Conservation (phyloP, 2,329 filamentous ascomycete species). For the Colletotrichum camelliae region DNA sequence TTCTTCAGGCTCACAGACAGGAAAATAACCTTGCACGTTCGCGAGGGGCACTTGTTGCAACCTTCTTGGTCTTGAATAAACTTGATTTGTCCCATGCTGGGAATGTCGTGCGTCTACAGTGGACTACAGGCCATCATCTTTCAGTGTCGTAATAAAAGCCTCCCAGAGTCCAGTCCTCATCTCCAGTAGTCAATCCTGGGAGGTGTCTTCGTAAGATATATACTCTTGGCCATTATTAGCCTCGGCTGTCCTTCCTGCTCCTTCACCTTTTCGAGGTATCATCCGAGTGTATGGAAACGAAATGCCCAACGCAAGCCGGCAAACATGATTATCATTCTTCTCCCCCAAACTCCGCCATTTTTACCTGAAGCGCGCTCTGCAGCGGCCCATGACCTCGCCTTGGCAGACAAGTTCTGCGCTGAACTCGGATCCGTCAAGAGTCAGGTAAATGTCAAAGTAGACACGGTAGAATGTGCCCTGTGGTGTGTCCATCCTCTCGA, state of each 20-base stretch:
- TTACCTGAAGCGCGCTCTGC: constrained; percentile 85
- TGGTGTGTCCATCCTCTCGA: constrained; percentile 98
- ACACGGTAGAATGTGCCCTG: constrained; percentile 94
- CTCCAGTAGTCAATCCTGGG: constrained; percentile 12
- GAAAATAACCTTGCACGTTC: background rate
- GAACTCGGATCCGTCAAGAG: constrained; percentile 96
- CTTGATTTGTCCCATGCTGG: constrained; percentile 16
- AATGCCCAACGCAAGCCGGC: constrained; percentile 8
- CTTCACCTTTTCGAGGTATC: constrained; percentile 25
- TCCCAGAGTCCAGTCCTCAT: constrained; percentile 3
- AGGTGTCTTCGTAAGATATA: constrained; percentile 19
- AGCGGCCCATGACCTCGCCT: constrained; percentile 97
- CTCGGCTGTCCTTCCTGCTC: constrained; percentile 16
- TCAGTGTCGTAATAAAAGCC: constrained; percentile 18
- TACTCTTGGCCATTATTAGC: constrained; percentile 21
- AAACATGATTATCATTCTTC: constrained; percentile 7
- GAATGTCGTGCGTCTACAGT: constrained; percentile 18
- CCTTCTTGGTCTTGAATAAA: background rate
- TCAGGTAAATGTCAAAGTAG: constrained; percentile 84
- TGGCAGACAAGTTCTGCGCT: constrained; percentile 99
- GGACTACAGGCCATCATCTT: constrained; percentile 17
- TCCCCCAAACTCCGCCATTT: constrained; percentile 14
- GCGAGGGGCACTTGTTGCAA: background rate
- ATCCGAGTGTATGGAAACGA: constrained; percentile 24
- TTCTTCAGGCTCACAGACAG: background rate